Evolutionary conservation across 768 basidiomycete species (phyloP), one percentile per base, ranked within the genome.

Genomic region (Erythrobasidium yunnanense): DNA sequence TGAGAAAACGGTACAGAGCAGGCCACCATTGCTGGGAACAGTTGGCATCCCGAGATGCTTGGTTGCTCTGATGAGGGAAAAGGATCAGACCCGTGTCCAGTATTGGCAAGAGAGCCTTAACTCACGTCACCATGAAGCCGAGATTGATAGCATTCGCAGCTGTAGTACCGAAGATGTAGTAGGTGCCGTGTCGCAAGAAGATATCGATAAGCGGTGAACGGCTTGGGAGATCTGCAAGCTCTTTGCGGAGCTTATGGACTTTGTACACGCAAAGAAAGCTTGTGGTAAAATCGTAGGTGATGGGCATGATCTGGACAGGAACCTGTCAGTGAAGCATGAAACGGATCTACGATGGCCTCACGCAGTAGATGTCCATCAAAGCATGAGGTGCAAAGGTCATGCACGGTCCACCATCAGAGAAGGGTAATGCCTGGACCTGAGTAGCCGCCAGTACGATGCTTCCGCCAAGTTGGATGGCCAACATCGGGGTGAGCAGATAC

Each of bases 251-350:
- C 11, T 33, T 30, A 13, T 22, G 22, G 55, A 15, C 23, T 34
- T 35, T 30, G 23, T 57, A 57, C 17, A 57, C 33, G 33, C 55
- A 57, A 13, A 57, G 55, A 35, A 30, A 30, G 35, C 55, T 57
- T n/a, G 55, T 35, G 3, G 34, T 42, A 20, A 57, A 15, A 20
- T 57, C 55, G 30, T 32, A 57, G 6, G 42, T 11, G 29, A 57
- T 57, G 20, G 55, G 55, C 23, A 57, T 30, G 23, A 57, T 34
- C 55, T 57, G n/a, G n/a, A n/a, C n/a, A n/a, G n/a, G n/a, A n/a
- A 34, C 22, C n/a, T 11, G 4, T n/a, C 34, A 29, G 6, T 30
- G 33, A 29, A 34, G 55, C 38, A 42, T 42, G 11, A 42, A 11
- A n/a, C 38, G 38, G 38, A 42, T 42, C 38, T 42, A n/a, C n/a